Evolutionary conservation across 2,329 filamentous ascomycete genomes (phyloP).

Genomic region (Aspergillus ibericus): DNA sequence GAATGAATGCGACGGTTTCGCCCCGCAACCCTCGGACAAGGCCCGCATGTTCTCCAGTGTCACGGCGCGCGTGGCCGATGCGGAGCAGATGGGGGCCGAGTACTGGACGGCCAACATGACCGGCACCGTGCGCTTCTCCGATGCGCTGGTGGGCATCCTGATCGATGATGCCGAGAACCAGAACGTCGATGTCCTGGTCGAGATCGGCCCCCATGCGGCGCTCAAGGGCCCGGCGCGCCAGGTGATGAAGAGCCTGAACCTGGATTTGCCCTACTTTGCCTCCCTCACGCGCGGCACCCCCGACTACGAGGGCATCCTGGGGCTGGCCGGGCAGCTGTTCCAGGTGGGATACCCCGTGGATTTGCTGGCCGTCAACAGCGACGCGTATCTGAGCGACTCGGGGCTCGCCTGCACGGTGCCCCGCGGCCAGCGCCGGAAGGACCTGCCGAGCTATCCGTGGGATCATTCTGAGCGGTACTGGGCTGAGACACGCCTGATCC

Average conservation of each 20-base stretch:
- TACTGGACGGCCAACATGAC: constrained; percentile 15
- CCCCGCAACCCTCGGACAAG: not conserved
- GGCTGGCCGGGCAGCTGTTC: not conserved
- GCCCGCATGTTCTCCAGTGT: constrained; percentile 13
- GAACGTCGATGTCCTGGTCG: constrained; percentile 5
- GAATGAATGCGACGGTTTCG: not conserved
- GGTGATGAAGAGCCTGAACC: not conserved
- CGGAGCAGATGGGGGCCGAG: not conserved
- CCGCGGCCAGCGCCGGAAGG: not conserved
- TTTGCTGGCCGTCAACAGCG: not conserved
- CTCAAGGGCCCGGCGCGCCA: constrained; percentile 20
- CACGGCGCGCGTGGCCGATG: not conserved
- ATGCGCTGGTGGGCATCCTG: constrained; percentile 1
- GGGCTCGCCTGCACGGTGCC: not conserved
- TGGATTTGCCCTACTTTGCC: constrained; percentile 2
- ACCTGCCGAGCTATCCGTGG: constrained; percentile 8
- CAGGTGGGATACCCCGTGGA: not conserved
- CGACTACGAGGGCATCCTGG: not conserved
- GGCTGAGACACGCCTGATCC: not conserved
- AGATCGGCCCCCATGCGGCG: constrained; percentile 21
- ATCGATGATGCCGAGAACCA: not conserved
- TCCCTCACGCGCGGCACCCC: not conserved
- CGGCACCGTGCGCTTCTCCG: constrained; percentile 7
- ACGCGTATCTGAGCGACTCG: not conserved
- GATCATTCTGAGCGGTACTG: constrained; percentile 6